phyloP scores from a whole-genome alignment of 257 asterid species.

The Mentha longifolia region DNA sequence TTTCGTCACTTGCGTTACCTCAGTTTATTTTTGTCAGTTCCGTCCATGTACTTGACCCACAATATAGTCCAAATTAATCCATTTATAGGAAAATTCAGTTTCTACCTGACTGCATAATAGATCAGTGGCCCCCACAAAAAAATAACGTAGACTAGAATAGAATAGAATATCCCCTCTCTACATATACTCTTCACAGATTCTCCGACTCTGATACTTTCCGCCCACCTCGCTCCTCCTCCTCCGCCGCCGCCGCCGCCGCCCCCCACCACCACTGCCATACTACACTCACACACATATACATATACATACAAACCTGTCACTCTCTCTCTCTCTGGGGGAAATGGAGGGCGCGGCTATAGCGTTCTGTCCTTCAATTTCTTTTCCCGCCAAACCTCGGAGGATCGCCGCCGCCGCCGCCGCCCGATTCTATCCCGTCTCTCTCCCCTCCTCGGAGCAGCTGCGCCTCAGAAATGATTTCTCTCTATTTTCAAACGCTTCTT shows the following conservation, averaged over 20 bases:
- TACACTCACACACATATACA: background rate
- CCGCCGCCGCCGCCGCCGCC: too few species aligned
- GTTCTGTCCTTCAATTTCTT: constrained; percentile 53
- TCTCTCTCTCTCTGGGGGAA: constrained; percentile 19
- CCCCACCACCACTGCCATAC: background rate
- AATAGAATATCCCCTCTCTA: constrained; percentile 10
- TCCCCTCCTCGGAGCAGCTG: constrained; percentile 20
- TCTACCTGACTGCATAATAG: background rate
- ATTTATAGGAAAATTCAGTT: constrained; percentile 1
- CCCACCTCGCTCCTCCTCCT: constrained; percentile 33
- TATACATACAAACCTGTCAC: constrained; percentile 8
- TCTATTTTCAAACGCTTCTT: constrained; percentile 16
- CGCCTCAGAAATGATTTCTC: constrained; percentile 28
- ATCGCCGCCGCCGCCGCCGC: constrained; percentile 28
- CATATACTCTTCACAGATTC: background rate
- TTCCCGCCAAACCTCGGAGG: constrained; percentile 38
- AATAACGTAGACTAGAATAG: background rate
- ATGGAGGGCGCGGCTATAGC: constrained; percentile 75
- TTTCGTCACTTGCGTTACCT: too few species aligned
- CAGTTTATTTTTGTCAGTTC: background rate
- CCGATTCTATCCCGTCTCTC: constrained; percentile 27
- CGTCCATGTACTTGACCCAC: constrained; percentile 3
- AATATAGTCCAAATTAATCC: constrained; percentile 11
- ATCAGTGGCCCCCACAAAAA: background rate
- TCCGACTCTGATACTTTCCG: constrained; percentile 24